phyloP scores from a whole-genome alignment of 2,329 filamentous ascomycete species.

The Ceratocystis alfenasii region DNA sequence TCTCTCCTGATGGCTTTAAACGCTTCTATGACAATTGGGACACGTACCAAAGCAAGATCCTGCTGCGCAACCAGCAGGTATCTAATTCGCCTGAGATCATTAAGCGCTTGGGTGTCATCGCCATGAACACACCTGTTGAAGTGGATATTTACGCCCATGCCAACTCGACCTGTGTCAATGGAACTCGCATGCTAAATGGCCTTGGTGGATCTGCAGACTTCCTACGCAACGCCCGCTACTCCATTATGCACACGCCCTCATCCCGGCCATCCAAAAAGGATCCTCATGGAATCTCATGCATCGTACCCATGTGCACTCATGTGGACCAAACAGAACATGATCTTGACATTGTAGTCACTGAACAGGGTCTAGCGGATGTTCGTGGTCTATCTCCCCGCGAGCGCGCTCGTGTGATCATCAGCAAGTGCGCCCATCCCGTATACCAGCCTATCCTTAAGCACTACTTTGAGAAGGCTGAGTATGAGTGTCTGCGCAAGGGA shows the following conservation, averaged over 20 bases:
- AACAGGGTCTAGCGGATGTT: conserved; percentile 69
- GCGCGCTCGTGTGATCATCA: conserved; percentile 71
- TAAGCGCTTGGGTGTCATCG: conserved; percentile 72
- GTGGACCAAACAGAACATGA: conserved; percentile 90
- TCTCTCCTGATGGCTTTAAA: conserved; percentile 82
- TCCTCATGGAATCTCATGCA: conserved; percentile 69
- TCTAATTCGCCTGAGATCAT: conserved; percentile 89
- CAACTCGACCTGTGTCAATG: conserved; percentile 83
- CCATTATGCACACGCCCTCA: conserved; percentile 85
- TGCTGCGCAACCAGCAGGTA: conserved; percentile 76
- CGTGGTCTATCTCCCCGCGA: conserved; percentile 68
- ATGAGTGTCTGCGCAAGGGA: conserved; percentile 71
- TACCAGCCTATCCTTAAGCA: conserved; percentile 71
- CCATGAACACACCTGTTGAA: conserved; percentile 91
- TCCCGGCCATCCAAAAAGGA: conserved; percentile 72
- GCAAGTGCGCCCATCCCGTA: conserved; percentile 74
- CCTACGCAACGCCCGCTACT: conserved; percentile 66
- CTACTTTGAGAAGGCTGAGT: conserved; percentile 79
- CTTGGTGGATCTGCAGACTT: conserved; percentile 75
- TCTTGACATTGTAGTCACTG: conserved; percentile 72
- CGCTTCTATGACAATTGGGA: conserved; percentile 85
- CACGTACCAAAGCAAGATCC: conserved; percentile 64
- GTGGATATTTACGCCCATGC: conserved; percentile 92
- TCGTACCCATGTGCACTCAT: conserved; percentile 90
- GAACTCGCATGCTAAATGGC: conserved; percentile 75